These are phyloP conservation scores for Saksenaea oblongispora DNA, from an alignment of 371 early-diverging fungal genomes.

Conservation along the genomic window DNA sequence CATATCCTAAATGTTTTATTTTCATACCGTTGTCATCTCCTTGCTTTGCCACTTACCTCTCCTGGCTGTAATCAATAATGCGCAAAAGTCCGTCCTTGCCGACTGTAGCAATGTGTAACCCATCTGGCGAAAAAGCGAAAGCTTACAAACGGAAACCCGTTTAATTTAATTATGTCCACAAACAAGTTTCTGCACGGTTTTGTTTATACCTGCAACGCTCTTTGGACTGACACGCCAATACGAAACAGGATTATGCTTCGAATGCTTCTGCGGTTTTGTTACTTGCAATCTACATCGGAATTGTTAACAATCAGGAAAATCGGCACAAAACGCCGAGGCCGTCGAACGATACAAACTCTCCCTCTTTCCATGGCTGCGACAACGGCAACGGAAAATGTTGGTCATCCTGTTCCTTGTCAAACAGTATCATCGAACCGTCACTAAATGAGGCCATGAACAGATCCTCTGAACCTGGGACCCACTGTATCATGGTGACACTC, in stretches of 20 bases:
- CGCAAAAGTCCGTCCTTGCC: conserved; percentile 73
- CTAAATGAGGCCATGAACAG: conserved; percentile 81
- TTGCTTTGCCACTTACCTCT: conserved; percentile 33
- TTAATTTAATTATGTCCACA: conserved; percentile 6
- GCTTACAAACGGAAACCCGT: conserved; percentile 38
- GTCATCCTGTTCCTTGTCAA: conserved; percentile 86
- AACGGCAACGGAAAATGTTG: conserved; percentile 50
- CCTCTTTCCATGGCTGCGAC: conserved; percentile 3
- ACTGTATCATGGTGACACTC: conserved; percentile 77
- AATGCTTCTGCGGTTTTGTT: conserved; percentile 44
- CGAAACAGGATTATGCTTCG: conserved; percentile 67
- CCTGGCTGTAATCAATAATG: conserved; percentile 67
- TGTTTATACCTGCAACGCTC: conserved; percentile 62
- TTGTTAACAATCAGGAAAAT: not conserved
- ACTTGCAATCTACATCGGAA: conserved; percentile 52
- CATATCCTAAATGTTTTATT: conserved; percentile 39
- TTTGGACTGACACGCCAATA: conserved; percentile 68
- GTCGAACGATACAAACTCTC: not conserved
- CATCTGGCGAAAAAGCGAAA: conserved; percentile 83
- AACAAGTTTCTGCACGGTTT: not conserved
- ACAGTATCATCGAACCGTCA: conserved; percentile 74
- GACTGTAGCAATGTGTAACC: conserved; percentile 70
- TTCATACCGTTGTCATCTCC: not conserved
- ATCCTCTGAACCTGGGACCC: conserved; percentile 90
- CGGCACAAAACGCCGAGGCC: not conserved